A percentile compares a stretch with the other conserved stretches of the same genome.
phyloP scores from a whole-genome alignment of 2,329 filamentous ascomycete genomes.

The Colletotrichum sp. region DNA sequence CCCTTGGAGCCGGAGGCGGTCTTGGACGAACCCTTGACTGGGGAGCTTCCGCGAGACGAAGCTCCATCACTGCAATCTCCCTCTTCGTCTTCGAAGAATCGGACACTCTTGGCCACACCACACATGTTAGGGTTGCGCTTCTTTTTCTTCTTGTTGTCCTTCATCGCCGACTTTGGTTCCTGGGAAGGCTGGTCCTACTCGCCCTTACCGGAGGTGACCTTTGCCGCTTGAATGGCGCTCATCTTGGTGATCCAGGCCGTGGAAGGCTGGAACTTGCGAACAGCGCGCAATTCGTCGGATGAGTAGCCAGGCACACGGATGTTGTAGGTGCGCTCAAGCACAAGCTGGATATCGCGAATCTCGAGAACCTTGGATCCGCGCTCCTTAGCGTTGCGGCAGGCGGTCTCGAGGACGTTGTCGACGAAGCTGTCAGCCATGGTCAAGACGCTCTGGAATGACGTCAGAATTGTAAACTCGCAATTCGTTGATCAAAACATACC shows the following conservation, averaged over 20 bases:
- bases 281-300: conserved; percentile 91
- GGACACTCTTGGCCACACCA: not conserved
- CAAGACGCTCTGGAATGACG: conserved; percentile 72
- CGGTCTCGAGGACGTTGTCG: conserved; percentile 84
- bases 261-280: conserved; percentile 90
- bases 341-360: conserved; percentile 83
- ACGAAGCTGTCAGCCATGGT: conserved; percentile 93
- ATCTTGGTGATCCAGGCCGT: conserved; percentile 95
- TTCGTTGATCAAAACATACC: conserved; percentile 54
- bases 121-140: not conserved
- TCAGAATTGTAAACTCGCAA: not conserved
- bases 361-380: conserved; percentile 90
- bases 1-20: not conserved
- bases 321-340: conserved; percentile 85
- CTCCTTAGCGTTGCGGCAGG: conserved; percentile 92
- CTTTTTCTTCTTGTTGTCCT: not conserved
- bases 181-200: conserved; percentile 42
- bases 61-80: not conserved
- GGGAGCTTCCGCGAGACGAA: not conserved
- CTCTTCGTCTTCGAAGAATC: not conserved
- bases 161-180: not conserved
- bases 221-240: conserved; percentile 93
- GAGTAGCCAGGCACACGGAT: conserved; percentile 94
- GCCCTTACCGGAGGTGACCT: conserved; percentile 72
- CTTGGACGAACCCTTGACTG: not conserved